These are phyloP conservation scores for Nelumbo lutea DNA, from an alignment of 164 flowering plant species.

Conservation along the genomic window DNA sequence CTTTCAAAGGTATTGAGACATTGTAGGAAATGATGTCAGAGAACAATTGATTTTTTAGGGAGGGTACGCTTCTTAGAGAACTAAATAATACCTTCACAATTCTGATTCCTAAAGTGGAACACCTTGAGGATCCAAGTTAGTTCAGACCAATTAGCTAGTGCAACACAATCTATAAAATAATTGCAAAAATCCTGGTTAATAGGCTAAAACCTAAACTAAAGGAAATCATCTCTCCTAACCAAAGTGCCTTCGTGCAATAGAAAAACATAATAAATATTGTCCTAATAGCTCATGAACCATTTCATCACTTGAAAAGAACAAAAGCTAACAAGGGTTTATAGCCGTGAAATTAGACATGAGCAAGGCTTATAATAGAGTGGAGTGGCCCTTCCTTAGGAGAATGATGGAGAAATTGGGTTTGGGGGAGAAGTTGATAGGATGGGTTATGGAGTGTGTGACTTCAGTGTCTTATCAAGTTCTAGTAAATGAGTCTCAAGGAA, in stretches of 20 bases:
- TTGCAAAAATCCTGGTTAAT: not conserved
- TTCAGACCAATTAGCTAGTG: not conserved
- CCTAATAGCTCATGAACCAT: not conserved
- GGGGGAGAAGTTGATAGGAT: not conserved
- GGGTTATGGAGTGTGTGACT: not conserved
- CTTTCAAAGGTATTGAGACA: no score
- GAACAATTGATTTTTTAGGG: no score
- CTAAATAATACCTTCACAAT: no score
- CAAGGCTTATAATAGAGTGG: not conserved
- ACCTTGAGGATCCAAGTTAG: not conserved
- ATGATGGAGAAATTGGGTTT: not conserved
- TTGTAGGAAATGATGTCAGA: no score
- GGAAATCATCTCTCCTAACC: not conserved
- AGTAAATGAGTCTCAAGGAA: not conserved
- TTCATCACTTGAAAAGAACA: not conserved
- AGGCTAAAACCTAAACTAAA: not conserved
- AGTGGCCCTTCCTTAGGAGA: not conserved
- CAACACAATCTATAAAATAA: no score
- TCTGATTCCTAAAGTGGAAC: no score
- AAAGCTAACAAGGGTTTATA: not conserved
- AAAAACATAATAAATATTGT: no score
- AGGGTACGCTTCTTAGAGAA: no score
- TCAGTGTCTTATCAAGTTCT: not conserved
- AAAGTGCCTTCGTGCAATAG: not conserved
- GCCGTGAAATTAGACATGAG: not conserved